These are phyloP conservation scores for Didymella exigua DNA, from an alignment of 2,329 filamentous ascomycete species.

Conservation along the genomic window DNA sequence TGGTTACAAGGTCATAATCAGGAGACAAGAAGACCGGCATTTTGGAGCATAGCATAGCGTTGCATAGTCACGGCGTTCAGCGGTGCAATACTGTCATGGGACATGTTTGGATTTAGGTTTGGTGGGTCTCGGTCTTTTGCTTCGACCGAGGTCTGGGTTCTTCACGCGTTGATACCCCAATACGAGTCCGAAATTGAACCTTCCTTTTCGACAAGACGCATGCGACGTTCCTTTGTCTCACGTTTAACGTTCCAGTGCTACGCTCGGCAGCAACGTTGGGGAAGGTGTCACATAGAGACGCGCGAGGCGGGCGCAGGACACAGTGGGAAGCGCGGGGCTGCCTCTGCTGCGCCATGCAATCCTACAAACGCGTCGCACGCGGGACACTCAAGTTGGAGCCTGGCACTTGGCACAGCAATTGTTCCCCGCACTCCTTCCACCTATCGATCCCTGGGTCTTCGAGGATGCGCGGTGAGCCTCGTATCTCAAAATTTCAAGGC, in stretches of 20 bases:
- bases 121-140: neutral
- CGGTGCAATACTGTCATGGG: slow-evolving; percentile 7
- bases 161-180: slow-evolving; percentile 33
- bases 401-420: neutral
- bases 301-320: neutral
- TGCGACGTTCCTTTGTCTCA: neutral
- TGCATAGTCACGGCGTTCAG: slow-evolving; percentile 31
- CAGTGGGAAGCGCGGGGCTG: neutral
- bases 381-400: neutral
- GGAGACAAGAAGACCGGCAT: slow-evolving; percentile 31
- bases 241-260: neutral
- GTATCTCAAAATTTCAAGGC: neutral
- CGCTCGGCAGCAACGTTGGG: neutral
- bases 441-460: too few relatives aligned
- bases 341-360: neutral
- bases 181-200: slow-evolving; percentile 18
- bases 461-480: neutral
- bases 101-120: slow-evolving; percentile 3
- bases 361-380: neutral
- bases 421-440: neutral
- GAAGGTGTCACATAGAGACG: neutral
- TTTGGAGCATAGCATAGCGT: slow-evolving; percentile 17
- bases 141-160: slow-evolving; percentile 24
- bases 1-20: slow-evolving; percentile 36
- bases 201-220: neutral